These are phyloP conservation scores for Suhomyces choctaworum DNA, from an alignment of 1,139 yeast genomes.

Conservation along the genomic window DNA sequence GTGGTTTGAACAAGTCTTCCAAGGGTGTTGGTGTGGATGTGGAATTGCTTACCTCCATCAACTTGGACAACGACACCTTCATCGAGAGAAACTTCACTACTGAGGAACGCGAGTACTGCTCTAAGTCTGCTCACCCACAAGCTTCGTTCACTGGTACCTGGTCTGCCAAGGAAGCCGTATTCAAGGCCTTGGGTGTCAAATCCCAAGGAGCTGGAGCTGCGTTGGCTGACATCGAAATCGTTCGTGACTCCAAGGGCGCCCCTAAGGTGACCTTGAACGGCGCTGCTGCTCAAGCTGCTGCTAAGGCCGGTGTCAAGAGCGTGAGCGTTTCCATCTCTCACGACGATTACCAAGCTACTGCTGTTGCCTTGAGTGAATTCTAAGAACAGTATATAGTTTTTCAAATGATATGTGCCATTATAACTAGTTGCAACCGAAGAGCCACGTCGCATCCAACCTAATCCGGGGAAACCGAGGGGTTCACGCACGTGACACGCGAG, in stretches of 20 bases:
- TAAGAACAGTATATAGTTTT: slow-evolving; percentile 21
- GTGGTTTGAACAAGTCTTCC: slow-evolving; percentile 48
- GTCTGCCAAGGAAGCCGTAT: slow-evolving; percentile 99
- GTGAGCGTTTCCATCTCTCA: slow-evolving; percentile 92
- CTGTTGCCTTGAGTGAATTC: slow-evolving; percentile 86
- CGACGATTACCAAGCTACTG: slow-evolving; percentile 95
- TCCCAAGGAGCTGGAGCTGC: slow-evolving; percentile 96
- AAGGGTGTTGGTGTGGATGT: slow-evolving; percentile 97
- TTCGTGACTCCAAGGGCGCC: slow-evolving; percentile 72
- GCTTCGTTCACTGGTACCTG: slow-evolving; percentile 97
- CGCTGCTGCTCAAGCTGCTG: slow-evolving; percentile 73
- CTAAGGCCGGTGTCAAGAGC: slow-evolving; percentile 62
- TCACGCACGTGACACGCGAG: slow-evolving; percentile 4
- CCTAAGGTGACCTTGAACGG: slow-evolving; percentile 81
- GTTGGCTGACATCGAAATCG: slow-evolving; percentile 84
- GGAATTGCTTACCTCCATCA: slow-evolving; percentile 79
- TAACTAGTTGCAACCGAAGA: no score
- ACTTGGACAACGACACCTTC: slow-evolving; percentile 83
- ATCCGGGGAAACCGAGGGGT: background rate
- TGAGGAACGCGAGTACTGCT: slow-evolving; percentile 77
- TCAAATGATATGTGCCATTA: no score
- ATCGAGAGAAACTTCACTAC: slow-evolving; percentile 88
- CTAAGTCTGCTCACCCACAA: slow-evolving; percentile 68
- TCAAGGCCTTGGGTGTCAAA: slow-evolving; percentile 88
- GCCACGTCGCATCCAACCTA: no score